Base-by-base conservation (phyloP, 176 grass and related monocot genomes). In the Neostapfia colusana region DNA sequence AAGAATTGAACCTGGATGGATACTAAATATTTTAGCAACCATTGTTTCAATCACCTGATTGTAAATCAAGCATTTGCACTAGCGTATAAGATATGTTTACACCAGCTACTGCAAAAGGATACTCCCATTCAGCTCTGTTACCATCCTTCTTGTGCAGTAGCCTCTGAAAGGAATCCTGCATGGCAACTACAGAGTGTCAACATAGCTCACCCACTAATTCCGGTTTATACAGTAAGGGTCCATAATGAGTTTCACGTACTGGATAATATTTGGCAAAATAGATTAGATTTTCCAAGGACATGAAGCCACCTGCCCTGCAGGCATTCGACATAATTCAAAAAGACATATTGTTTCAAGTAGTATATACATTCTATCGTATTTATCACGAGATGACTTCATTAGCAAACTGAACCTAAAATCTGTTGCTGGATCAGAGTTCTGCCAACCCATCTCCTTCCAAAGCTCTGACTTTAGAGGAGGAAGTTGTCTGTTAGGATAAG, bases 401-500 rank as follows among this genome's bases (percentile, higher is more conserved):
- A 65, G 18, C 1, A 23, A 70, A 83, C 46, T 35, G 55, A 75
- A 98, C 95, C 95, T 92, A 84, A 98, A 90, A 88, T 98, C 85
- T 49, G 91, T 94, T 48, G 91, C 75, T 49, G 87, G 91, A 61
- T 98, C 91, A 64, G 75, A 87, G 77, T 86, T 85, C 77, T 98
- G 91, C 95, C 95, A 92, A 4, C 95, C 95, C 95, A 98, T 94
- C 69, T 92, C 95, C 60, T 92, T 94, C 91, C 89, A 98, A n/a
- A 87, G 60, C 42, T 98, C 87, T 65, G 95, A 98, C 73, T 92
- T 90, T 35, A 94, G 80, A 86, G 89, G 81, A 78, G 95, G 89
- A 65, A 90, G 84, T 74, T 83, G 50, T 75, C 82, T 81, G 72
- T 88, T 45, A 79, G 91, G 89, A 90, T 92, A 98, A 54, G 89